Evolutionary conservation across 2,329 filamentous ascomycete genomes (phyloP), one percentile per base, ranked within the genome.

Genomic region (Didymella keratinophila): DNA sequence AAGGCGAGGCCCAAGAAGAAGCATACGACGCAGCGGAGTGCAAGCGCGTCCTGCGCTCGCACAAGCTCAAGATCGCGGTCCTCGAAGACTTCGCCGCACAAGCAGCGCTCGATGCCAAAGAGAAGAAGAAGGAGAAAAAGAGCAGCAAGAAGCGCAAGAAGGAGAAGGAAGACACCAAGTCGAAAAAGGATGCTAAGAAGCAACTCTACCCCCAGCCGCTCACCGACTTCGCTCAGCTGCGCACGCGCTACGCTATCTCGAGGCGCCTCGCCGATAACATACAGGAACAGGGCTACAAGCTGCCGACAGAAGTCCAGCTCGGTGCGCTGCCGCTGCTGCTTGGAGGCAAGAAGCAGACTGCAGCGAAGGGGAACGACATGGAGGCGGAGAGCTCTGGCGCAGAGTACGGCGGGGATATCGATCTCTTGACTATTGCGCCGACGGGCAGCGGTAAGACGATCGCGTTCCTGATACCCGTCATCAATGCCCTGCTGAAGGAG

Each of bases 391-490:
- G 39, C 36, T 52, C 61, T 2, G 71, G 66, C 8, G 63, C 56
- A 14, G 66, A 64, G 30, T 66, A 70, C 39, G 67, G 63, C 32
- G 68, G 71, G 4, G 79, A 81, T 12, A 81, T 94, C 4, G 89
- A 99, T 79, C 86, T 99, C 37, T 78, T 99, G 62, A 91, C 92
- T 0, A 88, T 98, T 42, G 95, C 95, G 3, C 95, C 95, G 1
- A 99, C 95, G 0, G 95, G 95, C 23, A 98, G 94, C 75, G 95
- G 95, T 43, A 99, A 99, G 82, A 99, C 95, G 0, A 81, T 99
- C 63, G 92, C 93, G 18, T 99, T 97, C 71, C 78, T 98, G 69
- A 90, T 99, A 41, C 93, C 94, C 0, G 84, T 93, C 3, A 87
- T 99, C 67, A 89, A 96, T 71, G 84, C 86, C 44, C 87, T 96